These are phyloP conservation scores for Trichocomaceae sp. DNA, from an alignment of 2,329 filamentous ascomycete genomes.

Conservation along the genomic window DNA sequence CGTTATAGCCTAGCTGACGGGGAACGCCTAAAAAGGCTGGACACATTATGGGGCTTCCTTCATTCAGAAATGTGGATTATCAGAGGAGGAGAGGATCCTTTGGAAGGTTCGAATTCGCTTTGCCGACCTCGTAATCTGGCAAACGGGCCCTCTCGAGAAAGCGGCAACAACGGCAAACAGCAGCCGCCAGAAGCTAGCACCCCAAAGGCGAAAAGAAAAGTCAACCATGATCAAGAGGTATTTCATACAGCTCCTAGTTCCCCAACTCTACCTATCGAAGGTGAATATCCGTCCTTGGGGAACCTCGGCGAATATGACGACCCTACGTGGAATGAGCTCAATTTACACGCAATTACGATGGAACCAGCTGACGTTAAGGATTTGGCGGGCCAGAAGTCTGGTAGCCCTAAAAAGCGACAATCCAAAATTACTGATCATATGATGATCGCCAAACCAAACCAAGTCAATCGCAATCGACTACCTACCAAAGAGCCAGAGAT, in stretches of 20 bases:
- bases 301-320: conserved; percentile 17
- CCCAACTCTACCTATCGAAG: conserved; percentile 13
- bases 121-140: conserved; percentile 12
- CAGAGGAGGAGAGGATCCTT: conserved; percentile 18
- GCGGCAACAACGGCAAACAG: conserved; percentile 8
- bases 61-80: conserved; percentile 29
- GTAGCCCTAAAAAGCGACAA: conserved; percentile 17
- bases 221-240: conserved; percentile 19
- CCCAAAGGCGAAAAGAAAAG: conserved; percentile 16
- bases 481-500: background rate
- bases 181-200: conserved; percentile 5
- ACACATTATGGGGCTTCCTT: conserved; percentile 24
- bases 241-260: conserved; percentile 23
- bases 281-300: conserved; percentile 12
- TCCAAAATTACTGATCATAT: conserved; percentile 16
- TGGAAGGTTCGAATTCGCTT: conserved; percentile 3
- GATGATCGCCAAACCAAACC: conserved; percentile 14
- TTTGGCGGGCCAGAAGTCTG: conserved; percentile 13
- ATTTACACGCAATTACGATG: conserved; percentile 5
- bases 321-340: conserved; percentile 16
- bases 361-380: conserved; percentile 16
- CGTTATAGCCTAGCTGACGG: conserved; percentile 13
- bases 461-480: background rate
- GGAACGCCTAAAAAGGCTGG: conserved; percentile 23
- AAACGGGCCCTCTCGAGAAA: conserved; percentile 12